A percentile compares a stretch with the other conserved stretches of the same genome.
phyloP scores from a whole-genome alignment of 2,329 filamentous ascomycete species.

The Microdochium paspali region DNA sequence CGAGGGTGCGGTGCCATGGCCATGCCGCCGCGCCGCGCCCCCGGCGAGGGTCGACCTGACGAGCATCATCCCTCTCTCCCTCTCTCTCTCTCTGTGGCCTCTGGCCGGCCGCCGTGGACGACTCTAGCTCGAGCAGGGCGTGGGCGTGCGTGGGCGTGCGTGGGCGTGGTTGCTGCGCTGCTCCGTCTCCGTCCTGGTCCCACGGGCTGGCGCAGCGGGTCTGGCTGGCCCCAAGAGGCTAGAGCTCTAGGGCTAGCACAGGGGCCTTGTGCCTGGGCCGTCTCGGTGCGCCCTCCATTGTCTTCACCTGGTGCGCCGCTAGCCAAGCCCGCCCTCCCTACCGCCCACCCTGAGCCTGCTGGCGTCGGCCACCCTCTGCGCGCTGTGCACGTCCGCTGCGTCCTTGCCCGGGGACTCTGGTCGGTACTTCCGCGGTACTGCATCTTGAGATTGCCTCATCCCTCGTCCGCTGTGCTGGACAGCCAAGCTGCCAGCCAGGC shows the following conservation, averaged over 20 bases:
- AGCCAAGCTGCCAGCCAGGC: background rate
- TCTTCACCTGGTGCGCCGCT: background rate
- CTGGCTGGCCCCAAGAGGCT: background rate
- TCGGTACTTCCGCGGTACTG: conserved; percentile 1
- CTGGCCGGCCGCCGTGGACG: background rate
- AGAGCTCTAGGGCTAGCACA: background rate
- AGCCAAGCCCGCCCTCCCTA: background rate
- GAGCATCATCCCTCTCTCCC: background rate
- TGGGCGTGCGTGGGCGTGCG: no score
- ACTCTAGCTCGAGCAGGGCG: no score
- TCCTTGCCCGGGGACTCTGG: background rate
- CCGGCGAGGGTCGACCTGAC: background rate
- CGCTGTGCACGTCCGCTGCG: background rate
- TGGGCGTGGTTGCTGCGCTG: no score
- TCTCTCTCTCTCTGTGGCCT: background rate
- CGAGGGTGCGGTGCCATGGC: background rate
- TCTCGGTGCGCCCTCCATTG: background rate
- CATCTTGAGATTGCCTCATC: background rate
- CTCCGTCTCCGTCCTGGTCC: no score
- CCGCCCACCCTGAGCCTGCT: background rate
- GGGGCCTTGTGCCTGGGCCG: background rate
- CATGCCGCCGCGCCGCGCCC: background rate
- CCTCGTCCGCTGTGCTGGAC: background rate
- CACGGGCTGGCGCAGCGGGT: background rate
- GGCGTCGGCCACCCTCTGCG: no score